phyloP scores from a whole-genome alignment of 257 asterid species.

The Euphrasia confusa region DNA sequence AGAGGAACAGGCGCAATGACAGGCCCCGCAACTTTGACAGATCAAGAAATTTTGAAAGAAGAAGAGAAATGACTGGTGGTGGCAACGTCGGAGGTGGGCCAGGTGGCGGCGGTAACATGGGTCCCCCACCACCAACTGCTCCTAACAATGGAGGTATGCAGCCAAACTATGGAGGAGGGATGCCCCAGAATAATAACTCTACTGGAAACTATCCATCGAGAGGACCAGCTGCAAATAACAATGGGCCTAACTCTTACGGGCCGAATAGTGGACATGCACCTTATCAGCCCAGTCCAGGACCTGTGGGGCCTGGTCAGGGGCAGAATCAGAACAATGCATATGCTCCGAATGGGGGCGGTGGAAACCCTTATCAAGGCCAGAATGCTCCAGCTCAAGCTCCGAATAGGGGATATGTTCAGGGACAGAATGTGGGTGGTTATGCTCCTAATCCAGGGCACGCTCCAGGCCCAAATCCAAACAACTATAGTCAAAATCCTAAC shows the following conservation, averaged over 20 bases:
- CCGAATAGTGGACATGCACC: constrained; percentile 23
- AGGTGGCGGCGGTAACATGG: constrained; percentile 11
- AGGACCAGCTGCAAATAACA: constrained; percentile 26
- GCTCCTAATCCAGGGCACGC: constrained; percentile 24
- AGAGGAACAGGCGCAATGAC: constrained; percentile 78
- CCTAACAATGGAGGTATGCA: constrained; percentile 32
- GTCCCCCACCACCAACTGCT: constrained; percentile 23
- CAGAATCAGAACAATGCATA: constrained; percentile 26
- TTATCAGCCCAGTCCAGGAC: constrained; percentile 30
- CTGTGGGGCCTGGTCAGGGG: neutral
- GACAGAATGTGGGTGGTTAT: neutral
- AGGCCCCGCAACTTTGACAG: constrained; percentile 74
- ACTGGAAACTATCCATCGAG: constrained; percentile 30
- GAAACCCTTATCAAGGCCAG: constrained; percentile 16
- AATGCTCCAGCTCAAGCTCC: constrained; percentile 10
- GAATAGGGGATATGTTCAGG: neutral
- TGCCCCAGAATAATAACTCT: constrained; percentile 19
- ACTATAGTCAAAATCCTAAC: constrained; percentile 18
- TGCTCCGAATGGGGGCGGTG: constrained; percentile 19
- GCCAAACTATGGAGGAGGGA: constrained; percentile 1
- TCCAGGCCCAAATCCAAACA: constrained; percentile 27
- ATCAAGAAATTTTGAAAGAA: constrained; percentile 59
- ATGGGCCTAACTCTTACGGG: constrained; percentile 26
- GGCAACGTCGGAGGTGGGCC: neutral
- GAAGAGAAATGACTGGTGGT: constrained; percentile 29